Conservation (phyloP, 805 yeast genomes). For the Barnettozyma vustinii region DNA sequence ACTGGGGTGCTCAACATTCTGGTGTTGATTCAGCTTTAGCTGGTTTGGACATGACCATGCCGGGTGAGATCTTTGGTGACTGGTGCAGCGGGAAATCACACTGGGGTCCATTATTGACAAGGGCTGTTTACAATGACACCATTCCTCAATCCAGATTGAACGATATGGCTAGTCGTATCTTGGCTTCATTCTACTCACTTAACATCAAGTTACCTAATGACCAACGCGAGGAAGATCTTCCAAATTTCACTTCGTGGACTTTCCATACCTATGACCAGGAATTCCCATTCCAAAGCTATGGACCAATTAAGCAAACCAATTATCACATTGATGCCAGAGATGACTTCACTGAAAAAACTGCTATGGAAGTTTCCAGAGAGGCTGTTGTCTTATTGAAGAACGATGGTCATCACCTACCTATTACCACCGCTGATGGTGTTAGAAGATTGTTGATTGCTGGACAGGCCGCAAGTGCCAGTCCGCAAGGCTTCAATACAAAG, state of each 20-base stretch:
- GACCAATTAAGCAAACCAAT: constrained; percentile 49
- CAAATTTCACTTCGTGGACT: constrained; percentile 58
- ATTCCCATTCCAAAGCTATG: constrained; percentile 47
- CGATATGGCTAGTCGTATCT: constrained; percentile 57
- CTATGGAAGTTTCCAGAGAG: constrained; percentile 51
- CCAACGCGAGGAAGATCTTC: constrained; percentile 36
- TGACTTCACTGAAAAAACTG: constrained; percentile 41
- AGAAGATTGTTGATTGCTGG: constrained; percentile 44
- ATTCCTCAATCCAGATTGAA: constrained; percentile 46
- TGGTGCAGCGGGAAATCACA: constrained; percentile 49
- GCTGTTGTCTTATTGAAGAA: constrained; percentile 53
- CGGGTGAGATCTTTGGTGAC: constrained; percentile 48
- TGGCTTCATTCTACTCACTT: constrained; percentile 50
- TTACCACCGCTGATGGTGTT: constrained; percentile 37
- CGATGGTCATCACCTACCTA: constrained; percentile 46
- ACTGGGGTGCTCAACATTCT: constrained; percentile 60
- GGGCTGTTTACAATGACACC: constrained; percentile 51
- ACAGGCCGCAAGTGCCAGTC: constrained; percentile 44
- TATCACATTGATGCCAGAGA: constrained; percentile 51
- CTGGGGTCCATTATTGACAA: constrained; percentile 54
- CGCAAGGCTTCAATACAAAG: constrained; percentile 47
- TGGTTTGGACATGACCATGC: constrained; percentile 66
- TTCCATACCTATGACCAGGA: constrained; percentile 48
- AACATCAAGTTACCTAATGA: constrained; percentile 32
- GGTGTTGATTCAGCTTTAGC: constrained; percentile 53